Conservation (phyloP, 768 basidiomycete species). For the Rhizopogon roseolus region DNA sequence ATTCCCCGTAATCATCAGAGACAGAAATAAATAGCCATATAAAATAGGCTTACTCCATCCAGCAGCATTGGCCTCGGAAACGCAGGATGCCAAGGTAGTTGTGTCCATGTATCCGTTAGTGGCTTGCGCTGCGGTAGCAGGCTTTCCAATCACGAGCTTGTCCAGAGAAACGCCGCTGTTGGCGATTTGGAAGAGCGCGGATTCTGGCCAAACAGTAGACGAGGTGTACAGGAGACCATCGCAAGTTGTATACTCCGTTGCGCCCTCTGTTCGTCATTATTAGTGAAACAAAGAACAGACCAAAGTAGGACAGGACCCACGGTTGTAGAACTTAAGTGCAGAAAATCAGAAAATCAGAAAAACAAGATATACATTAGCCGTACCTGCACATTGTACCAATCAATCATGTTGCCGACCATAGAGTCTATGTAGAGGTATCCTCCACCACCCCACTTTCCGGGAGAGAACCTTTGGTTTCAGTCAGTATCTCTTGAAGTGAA, state of each 20-base stretch:
- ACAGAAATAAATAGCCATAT: not conserved
- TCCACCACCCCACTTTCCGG: constrained; percentile 28
- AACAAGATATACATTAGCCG: not conserved
- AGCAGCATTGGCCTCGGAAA: constrained; percentile 50
- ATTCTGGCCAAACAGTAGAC: constrained; percentile 55
- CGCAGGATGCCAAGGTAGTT: constrained; percentile 51
- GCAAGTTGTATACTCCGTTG: constrained; percentile 62
- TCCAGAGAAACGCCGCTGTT: constrained; percentile 38
- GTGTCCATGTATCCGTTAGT: constrained; percentile 55
- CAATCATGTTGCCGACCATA: constrained; percentile 34
- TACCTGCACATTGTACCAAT: constrained; percentile 43
- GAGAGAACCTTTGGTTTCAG: constrained; percentile 24
- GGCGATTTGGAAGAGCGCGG: constrained; percentile 53
- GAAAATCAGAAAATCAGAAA: not conserved
- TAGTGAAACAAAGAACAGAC: not conserved
- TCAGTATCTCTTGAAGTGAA: not conserved
- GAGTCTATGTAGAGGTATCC: constrained; percentile 34
- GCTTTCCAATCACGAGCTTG: constrained; percentile 58
- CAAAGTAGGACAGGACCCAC: constrained; percentile 10
- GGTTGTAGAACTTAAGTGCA: constrained; percentile 22
- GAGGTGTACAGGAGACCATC: constrained; percentile 52
- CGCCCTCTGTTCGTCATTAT: constrained; percentile 41
- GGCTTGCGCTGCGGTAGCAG: constrained; percentile 36
- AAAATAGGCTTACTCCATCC: constrained; percentile 58
- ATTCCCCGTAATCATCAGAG: not conserved